Conservation (phyloP, 306 rosid genomes). For the Trifolium repens region DNA sequence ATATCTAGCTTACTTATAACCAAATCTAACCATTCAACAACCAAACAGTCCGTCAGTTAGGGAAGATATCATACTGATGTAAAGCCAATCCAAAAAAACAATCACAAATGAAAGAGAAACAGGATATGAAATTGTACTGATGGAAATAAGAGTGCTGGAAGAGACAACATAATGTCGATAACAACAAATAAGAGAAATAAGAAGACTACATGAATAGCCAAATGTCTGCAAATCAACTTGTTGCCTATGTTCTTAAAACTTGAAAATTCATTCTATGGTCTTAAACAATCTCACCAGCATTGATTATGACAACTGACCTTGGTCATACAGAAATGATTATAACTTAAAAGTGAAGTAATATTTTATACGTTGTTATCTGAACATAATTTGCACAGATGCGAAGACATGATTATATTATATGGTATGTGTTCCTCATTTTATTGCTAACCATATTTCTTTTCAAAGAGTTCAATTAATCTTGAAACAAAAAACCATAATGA, state of each 20-base stretch:
- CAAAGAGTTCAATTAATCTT: constrained; percentile 1
- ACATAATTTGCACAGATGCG: background rate
- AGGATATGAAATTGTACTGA: background rate
- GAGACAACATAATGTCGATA: background rate
- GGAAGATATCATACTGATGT: background rate
- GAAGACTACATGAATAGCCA: background rate
- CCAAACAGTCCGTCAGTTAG: background rate
- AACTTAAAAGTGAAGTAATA: background rate
- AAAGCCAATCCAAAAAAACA: background rate
- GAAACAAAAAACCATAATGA: background rate
- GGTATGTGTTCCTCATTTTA: background rate
- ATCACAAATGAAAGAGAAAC: constrained; percentile 1
- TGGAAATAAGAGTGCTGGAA: background rate
- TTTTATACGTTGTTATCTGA: background rate
- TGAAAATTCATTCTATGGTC: background rate
- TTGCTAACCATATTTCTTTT: constrained; percentile 2
- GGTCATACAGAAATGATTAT: background rate
- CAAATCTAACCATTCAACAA: background rate
- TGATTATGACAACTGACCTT: background rate
- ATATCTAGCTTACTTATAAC: background rate
- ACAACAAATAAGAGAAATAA: background rate
- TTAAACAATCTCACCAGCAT: background rate
- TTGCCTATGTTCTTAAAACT: no score
- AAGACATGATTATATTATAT: constrained; percentile 16
- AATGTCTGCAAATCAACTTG: background rate